Evolutionary conservation across 805 yeast species (phyloP).

Genomic region (Pichia nakasei): DNA sequence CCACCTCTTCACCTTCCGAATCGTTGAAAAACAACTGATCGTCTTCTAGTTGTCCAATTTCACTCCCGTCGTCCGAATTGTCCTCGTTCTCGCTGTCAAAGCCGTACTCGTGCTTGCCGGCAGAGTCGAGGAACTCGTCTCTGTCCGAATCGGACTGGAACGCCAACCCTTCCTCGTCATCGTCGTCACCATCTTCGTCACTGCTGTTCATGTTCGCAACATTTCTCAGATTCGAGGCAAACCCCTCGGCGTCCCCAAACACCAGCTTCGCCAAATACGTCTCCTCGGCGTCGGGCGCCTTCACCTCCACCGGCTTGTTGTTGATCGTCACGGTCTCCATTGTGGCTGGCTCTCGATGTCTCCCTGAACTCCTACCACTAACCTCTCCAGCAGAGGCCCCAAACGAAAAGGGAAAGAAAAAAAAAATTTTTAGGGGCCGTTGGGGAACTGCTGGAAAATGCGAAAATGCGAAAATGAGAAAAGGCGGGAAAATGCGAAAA

Average conservation of each 20-base stretch:
- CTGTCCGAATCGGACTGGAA: slow-evolving; percentile 20
- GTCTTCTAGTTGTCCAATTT: slow-evolving; percentile 30
- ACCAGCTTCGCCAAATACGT: slow-evolving; percentile 69
- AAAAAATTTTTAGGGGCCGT: no score
- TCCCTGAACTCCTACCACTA: no score
- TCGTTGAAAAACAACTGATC: slow-evolving; percentile 50
- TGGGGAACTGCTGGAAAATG: no score
- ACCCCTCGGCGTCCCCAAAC: slow-evolving; percentile 79
- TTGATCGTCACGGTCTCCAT: slow-evolving; percentile 4
- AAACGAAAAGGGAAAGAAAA: no score
- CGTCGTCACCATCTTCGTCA: slow-evolving; percentile 33
- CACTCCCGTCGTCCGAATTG: slow-evolving; percentile 27
- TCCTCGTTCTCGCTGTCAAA: slow-evolving; percentile 27
- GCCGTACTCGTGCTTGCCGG: slow-evolving; percentile 36
- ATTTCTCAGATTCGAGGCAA: slow-evolving; percentile 53
- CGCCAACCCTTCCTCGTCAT: slow-evolving; percentile 14
- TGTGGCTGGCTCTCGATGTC: slow-evolving; percentile 2
- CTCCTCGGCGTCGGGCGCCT: slow-evolving; percentile 84
- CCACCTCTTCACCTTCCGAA: slow-evolving; percentile 23
- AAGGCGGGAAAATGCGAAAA: no score
- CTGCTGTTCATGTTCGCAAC: slow-evolving; percentile 48
- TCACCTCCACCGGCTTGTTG: slow-evolving; percentile 25
- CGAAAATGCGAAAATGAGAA: no score
- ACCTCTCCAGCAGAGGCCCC: no score
- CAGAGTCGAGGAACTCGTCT: slow-evolving; percentile 30